Conservation (phyloP, 192 early-diverging fungal genomes). For the Entomortierella parvispora region DNA sequence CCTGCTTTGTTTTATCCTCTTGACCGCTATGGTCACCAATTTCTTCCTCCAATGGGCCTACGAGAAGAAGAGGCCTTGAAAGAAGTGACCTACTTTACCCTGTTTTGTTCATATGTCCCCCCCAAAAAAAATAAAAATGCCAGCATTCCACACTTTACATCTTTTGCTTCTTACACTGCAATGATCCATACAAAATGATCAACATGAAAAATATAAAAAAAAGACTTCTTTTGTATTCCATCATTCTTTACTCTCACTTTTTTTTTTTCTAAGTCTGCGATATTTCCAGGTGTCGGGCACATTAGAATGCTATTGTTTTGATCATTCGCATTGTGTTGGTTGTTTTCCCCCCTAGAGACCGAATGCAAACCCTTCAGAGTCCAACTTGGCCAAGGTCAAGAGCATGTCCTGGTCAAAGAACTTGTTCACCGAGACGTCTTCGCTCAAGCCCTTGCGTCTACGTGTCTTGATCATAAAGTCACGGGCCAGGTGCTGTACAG, state of each 20-base stretch:
- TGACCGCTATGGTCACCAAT: constrained; percentile 75
- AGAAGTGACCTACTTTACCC: background rate
- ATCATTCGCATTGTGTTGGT: no score
- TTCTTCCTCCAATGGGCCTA: constrained; percentile 70
- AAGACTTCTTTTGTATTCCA: background rate
- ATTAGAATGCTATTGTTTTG: background rate
- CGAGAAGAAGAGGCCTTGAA: constrained; percentile 44
- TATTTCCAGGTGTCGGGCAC: no score
- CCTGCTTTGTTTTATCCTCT: constrained; percentile 72
- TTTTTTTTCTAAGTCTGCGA: background rate
- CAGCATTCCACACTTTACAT: background rate
- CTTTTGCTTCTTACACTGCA: background rate
- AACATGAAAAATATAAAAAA: constrained; percentile 2
- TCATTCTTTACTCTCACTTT: background rate
- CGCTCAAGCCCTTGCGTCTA: constrained; percentile 89
- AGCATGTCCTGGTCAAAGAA: constrained; percentile 58
- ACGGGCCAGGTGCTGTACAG: constrained; percentile 87
- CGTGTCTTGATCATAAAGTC: constrained; percentile 99
- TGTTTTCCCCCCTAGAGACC: constrained; percentile 29
- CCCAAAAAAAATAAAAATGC: background rate
- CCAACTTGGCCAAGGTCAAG: constrained; percentile 39
- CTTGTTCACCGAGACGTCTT: constrained; percentile 85
- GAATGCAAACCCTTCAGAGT: constrained; percentile 47
- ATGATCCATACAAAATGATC: background rate
- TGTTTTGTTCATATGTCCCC: background rate